phyloP scores from a whole-genome alignment of 2,329 filamentous ascomycete species.

The Neonectria punicea region DNA sequence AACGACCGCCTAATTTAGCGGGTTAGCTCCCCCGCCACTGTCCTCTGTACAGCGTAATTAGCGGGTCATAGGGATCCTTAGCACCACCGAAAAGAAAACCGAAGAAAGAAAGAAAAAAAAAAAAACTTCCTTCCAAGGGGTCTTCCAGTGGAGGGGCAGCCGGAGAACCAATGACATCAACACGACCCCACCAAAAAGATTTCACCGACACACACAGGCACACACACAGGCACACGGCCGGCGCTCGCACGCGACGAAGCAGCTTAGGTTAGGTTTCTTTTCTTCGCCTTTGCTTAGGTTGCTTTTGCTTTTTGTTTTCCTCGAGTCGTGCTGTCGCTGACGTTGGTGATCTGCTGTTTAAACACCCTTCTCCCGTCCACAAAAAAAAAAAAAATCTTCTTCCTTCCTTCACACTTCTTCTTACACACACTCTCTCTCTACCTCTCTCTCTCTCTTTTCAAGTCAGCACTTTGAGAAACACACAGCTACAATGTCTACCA shows the following conservation, averaged over 20 bases:
- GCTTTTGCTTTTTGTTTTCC: slow-evolving; percentile 3
- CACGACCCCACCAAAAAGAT: slow-evolving; percentile 44
- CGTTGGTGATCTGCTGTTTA: slow-evolving; percentile 2
- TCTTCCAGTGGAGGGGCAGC: slow-evolving; percentile 29
- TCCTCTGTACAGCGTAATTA: slow-evolving; percentile 3
- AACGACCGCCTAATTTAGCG: slow-evolving; percentile 7
- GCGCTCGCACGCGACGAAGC: slow-evolving; percentile 12
- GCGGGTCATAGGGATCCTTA: background rate
- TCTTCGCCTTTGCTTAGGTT: background rate
- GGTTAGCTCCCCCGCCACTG: slow-evolving; percentile 5
- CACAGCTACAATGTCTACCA: slow-evolving; percentile 47
- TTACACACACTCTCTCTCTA: slow-evolving; percentile 1
- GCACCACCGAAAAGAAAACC: slow-evolving; percentile 4
- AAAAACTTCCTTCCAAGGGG: slow-evolving; percentile 28
- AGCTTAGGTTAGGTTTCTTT: slow-evolving; percentile 19
- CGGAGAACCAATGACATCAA: slow-evolving; percentile 44
- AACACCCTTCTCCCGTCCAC: slow-evolving; percentile 7
- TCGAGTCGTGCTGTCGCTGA: slow-evolving; percentile 1
- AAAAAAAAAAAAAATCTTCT: slow-evolving; percentile 19
- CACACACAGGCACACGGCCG: slow-evolving; percentile 1
- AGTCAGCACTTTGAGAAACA: slow-evolving; percentile 5
- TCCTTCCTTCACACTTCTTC: slow-evolving; percentile 7
- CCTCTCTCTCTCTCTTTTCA: slow-evolving; percentile 8
- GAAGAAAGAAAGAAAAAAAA: slow-evolving; percentile 29
- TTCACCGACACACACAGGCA: slow-evolving; percentile 30